These are phyloP conservation scores for Verticillium nubilum DNA, from an alignment of 2,329 filamentous ascomycete species.

Conservation along the genomic window DNA sequence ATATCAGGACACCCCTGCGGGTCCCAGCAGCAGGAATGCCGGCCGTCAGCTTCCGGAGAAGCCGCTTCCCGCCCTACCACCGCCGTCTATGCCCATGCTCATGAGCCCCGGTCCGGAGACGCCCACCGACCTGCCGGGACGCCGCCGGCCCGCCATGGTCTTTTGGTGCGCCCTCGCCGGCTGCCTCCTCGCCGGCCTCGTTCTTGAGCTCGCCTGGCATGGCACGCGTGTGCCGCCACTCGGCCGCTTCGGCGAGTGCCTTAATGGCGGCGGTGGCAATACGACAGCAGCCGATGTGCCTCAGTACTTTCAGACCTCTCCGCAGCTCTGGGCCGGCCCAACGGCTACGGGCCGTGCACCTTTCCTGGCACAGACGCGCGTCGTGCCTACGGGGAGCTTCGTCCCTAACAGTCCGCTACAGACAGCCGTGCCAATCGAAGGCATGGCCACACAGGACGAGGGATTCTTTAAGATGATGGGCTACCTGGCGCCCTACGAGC, in stretches of 20 bases:
- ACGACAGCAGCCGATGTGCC: conserved; percentile 38
- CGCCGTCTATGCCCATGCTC: conserved; percentile 4
- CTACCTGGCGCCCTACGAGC: conserved; percentile 63
- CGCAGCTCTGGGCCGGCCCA: conserved; percentile 57
- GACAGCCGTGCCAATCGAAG: conserved; percentile 62
- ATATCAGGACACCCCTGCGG: background rate
- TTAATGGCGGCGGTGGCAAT: conserved; percentile 17
- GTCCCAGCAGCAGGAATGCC: background rate
- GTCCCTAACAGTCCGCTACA: conserved; percentile 66
- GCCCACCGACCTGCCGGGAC: conserved; percentile 3
- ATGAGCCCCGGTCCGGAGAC: background rate
- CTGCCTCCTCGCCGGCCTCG: conserved; percentile 29
- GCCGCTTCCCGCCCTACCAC: conserved; percentile 9
- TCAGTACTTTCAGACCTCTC: conserved; percentile 58
- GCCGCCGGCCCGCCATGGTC: conserved; percentile 13
- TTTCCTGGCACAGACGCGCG: conserved; percentile 67
- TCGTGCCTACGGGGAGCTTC: conserved; percentile 59
- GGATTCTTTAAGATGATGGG: conserved; percentile 70
- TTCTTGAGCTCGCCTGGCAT: conserved; percentile 23
- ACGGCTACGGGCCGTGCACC: conserved; percentile 65
- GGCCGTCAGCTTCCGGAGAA: conserved; percentile 6
- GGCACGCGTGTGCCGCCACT: conserved; percentile 7
- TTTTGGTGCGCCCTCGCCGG: conserved; percentile 21
- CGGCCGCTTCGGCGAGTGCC: conserved; percentile 14
- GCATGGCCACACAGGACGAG: conserved; percentile 47